These are phyloP conservation scores for Elongisporangium undulatum DNA, from an alignment of 352 stramenopile genomes.

Conservation along the genomic window DNA sequence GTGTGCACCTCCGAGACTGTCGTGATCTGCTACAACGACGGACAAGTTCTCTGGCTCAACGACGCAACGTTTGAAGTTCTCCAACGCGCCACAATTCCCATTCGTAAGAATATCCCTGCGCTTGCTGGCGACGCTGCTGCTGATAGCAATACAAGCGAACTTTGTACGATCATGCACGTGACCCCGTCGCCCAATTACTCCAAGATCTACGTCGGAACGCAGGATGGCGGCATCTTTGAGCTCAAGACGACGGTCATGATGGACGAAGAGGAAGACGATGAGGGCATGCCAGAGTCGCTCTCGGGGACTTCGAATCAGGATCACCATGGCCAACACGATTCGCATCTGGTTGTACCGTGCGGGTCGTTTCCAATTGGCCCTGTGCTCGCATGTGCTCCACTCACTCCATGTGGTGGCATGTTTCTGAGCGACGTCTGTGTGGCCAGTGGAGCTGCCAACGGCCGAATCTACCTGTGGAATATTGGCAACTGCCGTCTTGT, in stretches of 20 bases:
- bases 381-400: slow-evolving; percentile 31
- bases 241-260: slow-evolving; percentile 43
- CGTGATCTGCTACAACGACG: slow-evolving; percentile 46
- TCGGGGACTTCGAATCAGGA: slow-evolving; percentile 2
- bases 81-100: slow-evolving; percentile 25
- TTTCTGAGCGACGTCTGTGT: slow-evolving; percentile 42
- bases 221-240: slow-evolving; percentile 54
- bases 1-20: slow-evolving; percentile 52
- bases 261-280: slow-evolving; percentile 62
- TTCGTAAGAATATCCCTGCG: background rate
- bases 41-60: slow-evolving; percentile 41
- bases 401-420: slow-evolving; percentile 53
- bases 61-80: slow-evolving; percentile 38
- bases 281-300: slow-evolving; percentile 7
- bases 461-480: slow-evolving; percentile 46
- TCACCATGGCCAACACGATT: slow-evolving; percentile 12
- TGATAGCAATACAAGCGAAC: background rate
- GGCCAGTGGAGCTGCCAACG: slow-evolving; percentile 44
- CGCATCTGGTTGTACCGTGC: slow-evolving; percentile 32
- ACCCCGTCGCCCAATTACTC: slow-evolving; percentile 42
- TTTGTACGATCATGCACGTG: slow-evolving; percentile 28
- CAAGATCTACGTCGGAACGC: slow-evolving; percentile 58
- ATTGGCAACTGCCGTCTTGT: slow-evolving; percentile 37
- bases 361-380: slow-evolving; percentile 48
- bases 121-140: background rate